Conservation (phyloP, 495 filamentous ascomycete species). For the Glutinoglossum americanum region DNA sequence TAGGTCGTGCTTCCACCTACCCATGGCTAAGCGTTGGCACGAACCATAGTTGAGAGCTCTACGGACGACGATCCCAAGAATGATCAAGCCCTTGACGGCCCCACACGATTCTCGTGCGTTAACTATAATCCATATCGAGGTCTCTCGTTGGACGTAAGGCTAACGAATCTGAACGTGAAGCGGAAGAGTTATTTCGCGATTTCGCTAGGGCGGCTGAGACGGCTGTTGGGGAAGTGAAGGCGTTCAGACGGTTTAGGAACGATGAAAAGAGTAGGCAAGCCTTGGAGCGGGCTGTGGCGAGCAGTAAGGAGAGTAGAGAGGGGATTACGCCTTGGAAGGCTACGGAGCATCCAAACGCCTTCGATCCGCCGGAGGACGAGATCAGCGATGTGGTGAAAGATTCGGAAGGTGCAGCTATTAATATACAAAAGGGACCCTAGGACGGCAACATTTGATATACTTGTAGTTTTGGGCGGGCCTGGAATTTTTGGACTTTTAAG, state of each 20-base stretch:
- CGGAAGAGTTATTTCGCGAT: not conserved
- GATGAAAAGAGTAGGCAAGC: slow-evolving; percentile 6
- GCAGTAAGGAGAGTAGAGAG: slow-evolving; percentile 6
- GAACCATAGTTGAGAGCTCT: not conserved
- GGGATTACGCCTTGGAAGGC: slow-evolving; percentile 12
- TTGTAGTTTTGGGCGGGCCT: not conserved
- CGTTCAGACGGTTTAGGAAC: slow-evolving; percentile 6
- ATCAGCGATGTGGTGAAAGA: not conserved
- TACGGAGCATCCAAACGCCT: slow-evolving; percentile 10
- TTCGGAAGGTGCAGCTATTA: not conserved
- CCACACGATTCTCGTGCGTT: not conserved
- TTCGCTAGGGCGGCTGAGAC: slow-evolving; percentile 8
- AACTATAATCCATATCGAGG: not conserved
- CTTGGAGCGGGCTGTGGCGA: slow-evolving; percentile 10
- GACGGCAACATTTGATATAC: not conserved
- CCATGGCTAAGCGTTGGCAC: not conserved
- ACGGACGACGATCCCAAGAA: slow-evolving; percentile 1
- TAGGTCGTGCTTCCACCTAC: not conserved
- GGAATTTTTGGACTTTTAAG: not conserved
- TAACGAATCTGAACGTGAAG: not conserved
- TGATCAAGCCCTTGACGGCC: slow-evolving; percentile 1
- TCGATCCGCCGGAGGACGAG: not conserved
- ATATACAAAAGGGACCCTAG: not conserved
- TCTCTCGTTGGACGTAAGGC: not conserved
- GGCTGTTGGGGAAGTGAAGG: slow-evolving; percentile 8